Evolutionary conservation across 345 rosid species (phyloP).

Genomic region (Gossypium anomalum): DNA sequence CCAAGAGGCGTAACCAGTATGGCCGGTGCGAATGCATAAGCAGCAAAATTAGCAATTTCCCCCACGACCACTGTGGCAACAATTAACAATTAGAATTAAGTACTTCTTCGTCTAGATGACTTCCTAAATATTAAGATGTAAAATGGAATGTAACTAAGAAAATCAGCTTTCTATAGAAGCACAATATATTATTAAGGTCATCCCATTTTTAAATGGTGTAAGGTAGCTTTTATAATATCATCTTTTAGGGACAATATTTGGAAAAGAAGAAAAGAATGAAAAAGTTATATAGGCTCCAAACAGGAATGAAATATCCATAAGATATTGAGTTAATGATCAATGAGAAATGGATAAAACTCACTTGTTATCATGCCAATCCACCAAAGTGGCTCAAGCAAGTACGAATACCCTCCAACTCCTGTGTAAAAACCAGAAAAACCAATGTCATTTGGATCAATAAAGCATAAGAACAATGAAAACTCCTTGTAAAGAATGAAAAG

Average conservation of each 20-base stretch:
- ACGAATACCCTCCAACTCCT: slow-evolving; percentile 93
- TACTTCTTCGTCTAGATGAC: not conserved
- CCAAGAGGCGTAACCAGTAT: slow-evolving; percentile 94
- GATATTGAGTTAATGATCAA: not conserved
- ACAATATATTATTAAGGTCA: not conserved
- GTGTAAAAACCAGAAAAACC: not conserved
- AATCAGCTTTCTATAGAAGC: not conserved
- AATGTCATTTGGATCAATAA: not conserved
- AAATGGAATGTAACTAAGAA: not conserved
- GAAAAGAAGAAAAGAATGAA: not conserved
- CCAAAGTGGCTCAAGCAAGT: slow-evolving; percentile 95
- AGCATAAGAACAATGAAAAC: slow-evolving; percentile 16
- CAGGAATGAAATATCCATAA: not conserved
- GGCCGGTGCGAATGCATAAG: slow-evolving; percentile 97
- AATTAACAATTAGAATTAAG: slow-evolving; percentile 13
- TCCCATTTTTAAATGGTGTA: not conserved
- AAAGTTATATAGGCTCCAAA: not conserved
- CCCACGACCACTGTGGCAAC: slow-evolving; percentile 75
- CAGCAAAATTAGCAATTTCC: slow-evolving; percentile 94
- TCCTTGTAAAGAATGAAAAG: not conserved
- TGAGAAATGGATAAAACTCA: slow-evolving; percentile 38
- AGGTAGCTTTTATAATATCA: not conserved
- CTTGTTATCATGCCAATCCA: slow-evolving; percentile 99
- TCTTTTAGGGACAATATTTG: not conserved
- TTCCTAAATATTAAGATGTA: not conserved